Evolutionary conservation across 805 yeast genomes (phyloP), one percentile per base, ranked within the genome.

Genomic region (Sugiyamaella boreocaroliniensis): DNA sequence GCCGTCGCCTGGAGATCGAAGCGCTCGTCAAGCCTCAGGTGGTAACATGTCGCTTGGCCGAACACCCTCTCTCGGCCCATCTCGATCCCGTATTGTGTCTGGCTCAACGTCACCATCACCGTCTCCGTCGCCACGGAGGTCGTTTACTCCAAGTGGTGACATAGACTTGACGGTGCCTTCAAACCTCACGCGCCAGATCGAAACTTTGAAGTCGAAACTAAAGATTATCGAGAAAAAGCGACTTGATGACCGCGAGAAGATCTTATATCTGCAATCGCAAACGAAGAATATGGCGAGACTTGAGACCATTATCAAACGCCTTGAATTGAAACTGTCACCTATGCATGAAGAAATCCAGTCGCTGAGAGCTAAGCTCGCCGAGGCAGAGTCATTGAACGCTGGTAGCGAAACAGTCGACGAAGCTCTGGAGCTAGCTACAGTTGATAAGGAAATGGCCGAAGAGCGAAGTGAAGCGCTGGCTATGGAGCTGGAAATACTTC

Each of bases 391-490:
- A 20, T 58, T 53, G 45, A 58, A 60, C 52, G 40, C 18, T 46
- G 50, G 29, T 45, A 50, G 57, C 40, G 55, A 57, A 29, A 40
- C 55, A 47, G 53, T 61, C 51, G 59, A 62, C 11, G 70, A 66
- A 16, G 62, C 59, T 10, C 46, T 65, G 16, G 73, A 70, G 51
- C 53, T 67, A 26, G 64, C 67, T 2, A 56, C 62, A 8, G 58
- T 70, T 1, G 75, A 71, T 45, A 54, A 57, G 40, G 73, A 71
- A 53, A 60, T 71, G 52, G 70, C 71, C 2, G 72, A 69, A 47
- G 72, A 68, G 52, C 54, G 59, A 40, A 58, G 55, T 43, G 68
- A 61, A 40, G 50, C 48, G 9, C 53, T 67, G 45, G 50, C 49
- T 6, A 55, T 52, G 2, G 68, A 68, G 42, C 50, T 68, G 40